phyloP scores from a whole-genome alignment of 78 protist genomes.

The Pigoraptor vietnamica region DNA sequence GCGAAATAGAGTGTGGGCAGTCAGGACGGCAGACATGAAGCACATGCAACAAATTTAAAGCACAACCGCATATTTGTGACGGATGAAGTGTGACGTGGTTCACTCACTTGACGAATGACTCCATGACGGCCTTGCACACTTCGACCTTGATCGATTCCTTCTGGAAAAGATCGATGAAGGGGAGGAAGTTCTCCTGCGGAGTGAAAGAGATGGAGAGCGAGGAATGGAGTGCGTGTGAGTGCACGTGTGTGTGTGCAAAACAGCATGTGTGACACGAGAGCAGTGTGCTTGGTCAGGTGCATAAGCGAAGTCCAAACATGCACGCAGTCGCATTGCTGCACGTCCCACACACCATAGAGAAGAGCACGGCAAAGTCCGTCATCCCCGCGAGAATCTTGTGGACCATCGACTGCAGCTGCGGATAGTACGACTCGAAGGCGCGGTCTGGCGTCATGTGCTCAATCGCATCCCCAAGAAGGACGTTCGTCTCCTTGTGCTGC shows the following conservation, averaged over 20 bases:
- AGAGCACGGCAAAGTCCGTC: slow-evolving; percentile 35
- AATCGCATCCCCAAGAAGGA: slow-evolving; percentile 49
- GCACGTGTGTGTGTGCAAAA: neutral
- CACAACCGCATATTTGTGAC: too few relatives aligned
- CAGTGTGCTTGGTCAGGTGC: too few relatives aligned
- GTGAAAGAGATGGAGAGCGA: neutral
- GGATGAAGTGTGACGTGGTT: too few relatives aligned
- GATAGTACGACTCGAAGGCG: slow-evolving; percentile 35
- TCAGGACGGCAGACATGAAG: too few relatives aligned
- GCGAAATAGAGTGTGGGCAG: too few relatives aligned
- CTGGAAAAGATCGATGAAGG: slow-evolving; percentile 65
- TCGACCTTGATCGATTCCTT: neutral
- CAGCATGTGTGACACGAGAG: too few relatives aligned
- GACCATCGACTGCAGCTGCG: slow-evolving; percentile 62
- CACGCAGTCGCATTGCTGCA: neutral
- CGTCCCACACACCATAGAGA: slow-evolving; percentile 24
- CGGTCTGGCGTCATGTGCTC: neutral
- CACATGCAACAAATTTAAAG: too few relatives aligned
- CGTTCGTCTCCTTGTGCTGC: slow-evolving; percentile 40
- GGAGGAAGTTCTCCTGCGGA: slow-evolving; percentile 49
- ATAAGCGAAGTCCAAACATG: neutral
- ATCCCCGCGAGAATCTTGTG: slow-evolving; percentile 48
- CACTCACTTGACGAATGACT: neutral
- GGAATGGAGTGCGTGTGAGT: neutral
- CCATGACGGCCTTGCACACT: slow-evolving; percentile 21